Percentiles rank a stretch among this genome's conserved stretches.
Conservation (phyloP, 176 grass and related monocot species). For the Coix lacrymajobi region DNA sequence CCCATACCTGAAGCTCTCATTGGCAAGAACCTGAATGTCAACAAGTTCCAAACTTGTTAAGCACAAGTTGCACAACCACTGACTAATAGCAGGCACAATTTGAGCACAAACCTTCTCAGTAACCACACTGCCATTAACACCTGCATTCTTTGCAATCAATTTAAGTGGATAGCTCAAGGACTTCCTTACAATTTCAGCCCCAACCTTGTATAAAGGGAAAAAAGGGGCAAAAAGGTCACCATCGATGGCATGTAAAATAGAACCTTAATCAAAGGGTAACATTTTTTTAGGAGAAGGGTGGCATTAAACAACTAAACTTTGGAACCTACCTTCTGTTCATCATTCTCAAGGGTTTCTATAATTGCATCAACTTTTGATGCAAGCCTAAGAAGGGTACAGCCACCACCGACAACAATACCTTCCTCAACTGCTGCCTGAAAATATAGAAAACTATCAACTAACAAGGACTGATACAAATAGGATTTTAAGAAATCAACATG, state of each 20-base stretch:
- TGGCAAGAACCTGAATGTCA: conserved; percentile 56
- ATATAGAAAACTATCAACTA: conserved; percentile 2
- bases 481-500: background rate
- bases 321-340: conserved; percentile 76
- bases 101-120: conserved; percentile 60
- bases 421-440: conserved; percentile 80
- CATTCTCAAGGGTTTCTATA: conserved; percentile 81
- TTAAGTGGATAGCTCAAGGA: conserved; percentile 94
- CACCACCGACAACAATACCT: conserved; percentile 95
- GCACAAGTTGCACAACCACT: background rate
- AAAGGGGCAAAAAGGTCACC: background rate
- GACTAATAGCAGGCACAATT: background rate
- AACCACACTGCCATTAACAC: conserved; percentile 90
- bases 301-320: background rate
- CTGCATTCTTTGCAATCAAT: conserved; percentile 91
- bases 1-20: conserved; percentile 66
- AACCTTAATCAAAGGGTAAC: background rate
- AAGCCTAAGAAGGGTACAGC: conserved; percentile 86
- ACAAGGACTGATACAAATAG: background rate
- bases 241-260: background rate
- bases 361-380: conserved; percentile 82
- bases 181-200: conserved; percentile 84
- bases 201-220: conserved; percentile 44
- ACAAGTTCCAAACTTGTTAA: background rate
- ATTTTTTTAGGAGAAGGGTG: background rate